phyloP scores from a whole-genome alignment of 257 asterid species.

The Solanum sparsipilum region DNA sequence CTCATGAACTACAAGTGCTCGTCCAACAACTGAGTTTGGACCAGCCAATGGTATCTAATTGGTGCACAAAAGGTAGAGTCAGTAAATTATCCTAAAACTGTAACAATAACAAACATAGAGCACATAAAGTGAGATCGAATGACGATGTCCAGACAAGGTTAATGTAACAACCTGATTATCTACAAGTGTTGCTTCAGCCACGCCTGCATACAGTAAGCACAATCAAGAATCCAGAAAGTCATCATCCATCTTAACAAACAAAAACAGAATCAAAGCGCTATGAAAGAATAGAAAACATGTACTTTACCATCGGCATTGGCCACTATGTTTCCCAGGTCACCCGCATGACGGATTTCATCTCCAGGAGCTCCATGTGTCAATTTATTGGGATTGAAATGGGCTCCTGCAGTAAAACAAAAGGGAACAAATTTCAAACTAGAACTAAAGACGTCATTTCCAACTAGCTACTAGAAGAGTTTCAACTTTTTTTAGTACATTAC shows the following conservation, averaged over 20 bases:
- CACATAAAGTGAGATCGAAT: background rate
- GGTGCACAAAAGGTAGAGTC: background rate
- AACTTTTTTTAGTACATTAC: background rate
- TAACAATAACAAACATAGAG: background rate
- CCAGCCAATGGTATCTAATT: constrained; percentile 77
- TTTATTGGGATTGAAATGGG: constrained; percentile 83
- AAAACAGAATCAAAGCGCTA: background rate
- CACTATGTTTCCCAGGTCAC: constrained; percentile 99
- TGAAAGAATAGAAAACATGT: background rate
- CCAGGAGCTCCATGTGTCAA: constrained; percentile 92
- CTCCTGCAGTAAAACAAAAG: constrained; percentile 29
- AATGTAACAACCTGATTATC: constrained; percentile 53
- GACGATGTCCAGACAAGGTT: background rate
- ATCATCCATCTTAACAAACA: background rate
- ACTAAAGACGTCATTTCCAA: background rate
- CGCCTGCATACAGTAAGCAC: constrained; percentile 40
- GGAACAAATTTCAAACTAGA: background rate
- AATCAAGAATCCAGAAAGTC: background rate
- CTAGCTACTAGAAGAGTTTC: background rate
- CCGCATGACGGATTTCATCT: constrained; percentile 96
- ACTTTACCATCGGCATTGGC: constrained; percentile 77
- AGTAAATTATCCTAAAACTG: background rate
- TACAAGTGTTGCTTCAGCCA: constrained; percentile 80
- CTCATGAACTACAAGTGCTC: constrained; percentile 95
- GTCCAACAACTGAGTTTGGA: constrained; percentile 79